phyloP scores from a whole-genome alignment of 1,284 basidiomycete genomes.

The Sutorius eximius region DNA sequence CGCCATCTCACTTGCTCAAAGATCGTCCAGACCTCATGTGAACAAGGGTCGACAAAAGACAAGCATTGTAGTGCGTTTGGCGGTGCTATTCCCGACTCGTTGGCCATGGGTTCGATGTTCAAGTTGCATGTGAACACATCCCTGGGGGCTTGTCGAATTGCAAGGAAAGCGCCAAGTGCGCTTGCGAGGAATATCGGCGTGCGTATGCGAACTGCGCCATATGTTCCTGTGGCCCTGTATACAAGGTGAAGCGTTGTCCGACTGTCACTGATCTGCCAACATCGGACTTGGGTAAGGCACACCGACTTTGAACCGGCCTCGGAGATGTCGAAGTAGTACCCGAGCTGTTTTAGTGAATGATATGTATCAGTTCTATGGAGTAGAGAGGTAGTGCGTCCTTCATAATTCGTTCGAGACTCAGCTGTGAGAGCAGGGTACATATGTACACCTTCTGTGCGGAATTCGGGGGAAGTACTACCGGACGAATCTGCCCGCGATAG shows the following conservation, averaged over 20 bases:
- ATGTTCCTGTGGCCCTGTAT: not conserved
- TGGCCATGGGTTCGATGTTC: not conserved
- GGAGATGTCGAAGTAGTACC: not conserved
- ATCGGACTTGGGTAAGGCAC: not conserved
- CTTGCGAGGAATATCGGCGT: not conserved
- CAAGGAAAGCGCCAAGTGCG: not conserved
- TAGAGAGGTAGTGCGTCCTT: not conserved
- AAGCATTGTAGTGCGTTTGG: not conserved
- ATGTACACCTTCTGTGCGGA: not conserved
- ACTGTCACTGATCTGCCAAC: not conserved
- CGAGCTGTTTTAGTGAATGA: not conserved
- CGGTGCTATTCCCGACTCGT: not conserved
- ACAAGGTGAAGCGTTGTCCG: not conserved
- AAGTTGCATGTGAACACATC: not conserved
- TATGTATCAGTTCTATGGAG: not conserved
- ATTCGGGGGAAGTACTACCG: not conserved
- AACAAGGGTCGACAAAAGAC: not conserved
- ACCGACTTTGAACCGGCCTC: not conserved
- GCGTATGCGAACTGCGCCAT: not conserved
- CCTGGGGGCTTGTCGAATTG: not conserved
- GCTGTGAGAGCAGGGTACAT: not conserved
- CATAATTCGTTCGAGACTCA: not conserved
- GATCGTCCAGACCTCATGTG: too few species aligned
- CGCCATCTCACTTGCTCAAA: not conserved
- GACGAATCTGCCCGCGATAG: not conserved